Evolutionary conservation across 2,329 filamentous ascomycete genomes (phyloP).

Genomic region (Fusarium equiseti): DNA sequence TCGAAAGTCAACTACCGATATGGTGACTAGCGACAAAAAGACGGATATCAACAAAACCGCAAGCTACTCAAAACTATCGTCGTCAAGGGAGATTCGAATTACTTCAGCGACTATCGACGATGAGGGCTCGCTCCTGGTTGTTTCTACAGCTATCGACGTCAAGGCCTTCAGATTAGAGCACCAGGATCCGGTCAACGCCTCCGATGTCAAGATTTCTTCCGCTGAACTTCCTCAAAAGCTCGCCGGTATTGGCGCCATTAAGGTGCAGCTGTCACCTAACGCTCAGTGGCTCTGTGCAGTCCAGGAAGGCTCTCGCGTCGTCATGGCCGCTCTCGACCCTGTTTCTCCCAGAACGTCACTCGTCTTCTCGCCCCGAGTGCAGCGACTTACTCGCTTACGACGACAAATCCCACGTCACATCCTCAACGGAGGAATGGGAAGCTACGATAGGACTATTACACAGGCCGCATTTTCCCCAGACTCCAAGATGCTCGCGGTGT

Average conservation of each 20-base stretch:
- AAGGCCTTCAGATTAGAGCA: slow-evolving; percentile 80
- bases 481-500: slow-evolving; percentile 80
- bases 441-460: slow-evolving; percentile 81
- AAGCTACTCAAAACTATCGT: slow-evolving; percentile 78
- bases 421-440: slow-evolving; percentile 75
- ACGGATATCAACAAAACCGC: slow-evolving; percentile 65
- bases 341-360: slow-evolving; percentile 34
- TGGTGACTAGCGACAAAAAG: slow-evolving; percentile 58
- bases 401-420: slow-evolving; percentile 67
- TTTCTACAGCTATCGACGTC: slow-evolving; percentile 78
- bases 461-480: slow-evolving; percentile 84
- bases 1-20: slow-evolving; percentile 59
- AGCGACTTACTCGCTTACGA: slow-evolving; percentile 65
- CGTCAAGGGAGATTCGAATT: slow-evolving; percentile 82
- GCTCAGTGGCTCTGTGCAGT: slow-evolving; percentile 76
- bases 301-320: slow-evolving; percentile 70
- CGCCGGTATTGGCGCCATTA: slow-evolving; percentile 72
- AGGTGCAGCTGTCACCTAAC: slow-evolving; percentile 77
- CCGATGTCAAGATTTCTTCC: slow-evolving; percentile 77
- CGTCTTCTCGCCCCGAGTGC: slow-evolving; percentile 52
- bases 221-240: slow-evolving; percentile 72
- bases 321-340: slow-evolving; percentile 55
- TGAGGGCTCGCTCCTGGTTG: slow-evolving; percentile 79
- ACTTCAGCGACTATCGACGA: slow-evolving; percentile 78
- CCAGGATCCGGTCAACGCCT: slow-evolving; percentile 61